These are phyloP conservation scores for Oryza coarctata DNA, from an alignment of 176 grass and related monocot genomes.

Conservation along the genomic window DNA sequence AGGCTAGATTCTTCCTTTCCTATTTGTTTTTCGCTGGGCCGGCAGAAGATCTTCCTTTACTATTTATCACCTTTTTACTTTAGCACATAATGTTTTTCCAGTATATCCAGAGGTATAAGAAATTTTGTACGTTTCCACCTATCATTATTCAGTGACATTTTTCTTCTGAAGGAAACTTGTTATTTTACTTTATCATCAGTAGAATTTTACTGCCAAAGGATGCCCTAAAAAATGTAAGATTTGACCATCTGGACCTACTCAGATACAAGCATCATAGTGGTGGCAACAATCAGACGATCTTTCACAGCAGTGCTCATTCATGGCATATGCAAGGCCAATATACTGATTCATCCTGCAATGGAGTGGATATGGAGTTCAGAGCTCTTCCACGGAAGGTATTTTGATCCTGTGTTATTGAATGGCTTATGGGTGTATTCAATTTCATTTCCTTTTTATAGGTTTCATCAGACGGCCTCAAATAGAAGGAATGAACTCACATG, in stretches of 20 bases:
- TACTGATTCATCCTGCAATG: slow-evolving; percentile 44
- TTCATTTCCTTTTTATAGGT: neutral
- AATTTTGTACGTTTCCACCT: neutral
- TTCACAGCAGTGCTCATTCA: slow-evolving; percentile 28
- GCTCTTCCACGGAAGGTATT: slow-evolving; percentile 69
- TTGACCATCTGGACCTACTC: slow-evolving; percentile 1
- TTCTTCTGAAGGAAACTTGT: neutral
- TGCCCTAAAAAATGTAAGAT: neutral
- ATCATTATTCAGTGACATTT: neutral
- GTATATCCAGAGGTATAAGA: neutral
- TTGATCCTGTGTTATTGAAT: neutral
- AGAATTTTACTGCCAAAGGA: neutral
- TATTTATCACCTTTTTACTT: neutral
- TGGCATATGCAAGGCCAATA: slow-evolving; percentile 35
- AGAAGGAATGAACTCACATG: neutral
- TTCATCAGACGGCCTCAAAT: neutral
- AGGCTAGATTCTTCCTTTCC: neutral
- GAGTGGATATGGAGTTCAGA: slow-evolving; percentile 49
- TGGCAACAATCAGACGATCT: slow-evolving; percentile 15
- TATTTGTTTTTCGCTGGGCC: neutral
- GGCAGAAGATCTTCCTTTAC: neutral
- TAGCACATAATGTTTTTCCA: neutral
- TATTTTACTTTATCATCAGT: neutral
- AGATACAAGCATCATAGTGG: slow-evolving; percentile 33
- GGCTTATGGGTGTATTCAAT: neutral